Evolutionary conservation across 768 basidiomycete species (phyloP).

Genomic region (Podaxis pistillaris): DNA sequence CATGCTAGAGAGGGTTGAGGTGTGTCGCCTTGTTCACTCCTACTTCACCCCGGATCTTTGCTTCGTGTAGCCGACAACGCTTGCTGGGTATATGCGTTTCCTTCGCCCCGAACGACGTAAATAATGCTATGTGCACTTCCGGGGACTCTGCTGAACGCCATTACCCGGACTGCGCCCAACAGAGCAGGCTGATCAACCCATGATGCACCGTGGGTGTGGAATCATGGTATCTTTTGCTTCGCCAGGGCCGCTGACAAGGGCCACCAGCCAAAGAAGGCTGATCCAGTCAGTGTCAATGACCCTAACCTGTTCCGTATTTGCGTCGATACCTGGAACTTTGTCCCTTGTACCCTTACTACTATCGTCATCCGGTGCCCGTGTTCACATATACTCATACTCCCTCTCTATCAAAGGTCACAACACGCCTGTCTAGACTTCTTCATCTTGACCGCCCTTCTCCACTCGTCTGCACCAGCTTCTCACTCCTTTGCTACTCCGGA

Average conservation of each 20-base stretch:
- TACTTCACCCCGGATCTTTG: not conserved
- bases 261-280: not conserved
- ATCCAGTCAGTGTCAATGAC: not conserved
- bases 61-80: not conserved
- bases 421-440: not conserved
- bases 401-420: not conserved
- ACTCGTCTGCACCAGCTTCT: not conserved
- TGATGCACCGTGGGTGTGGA: constrained; percentile 9
- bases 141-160: not conserved
- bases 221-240: not conserved
- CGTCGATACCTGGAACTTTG: not conserved
- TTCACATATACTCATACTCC: not conserved
- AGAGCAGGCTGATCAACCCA: not conserved
- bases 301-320: not conserved
- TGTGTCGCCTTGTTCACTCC: not conserved
- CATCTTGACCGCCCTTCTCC: not conserved
- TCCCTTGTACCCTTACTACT: constrained; percentile 5
- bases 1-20: not conserved
- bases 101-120: not conserved
- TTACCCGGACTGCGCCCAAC: not conserved
- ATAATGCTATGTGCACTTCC: not conserved
- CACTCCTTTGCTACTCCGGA: not conserved
- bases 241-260: constrained; percentile 9
- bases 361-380: constrained; percentile 5
- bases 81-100: not conserved